phyloP scores from a whole-genome alignment of 2,329 filamentous ascomycete species.

The Fusarium poae region DNA sequence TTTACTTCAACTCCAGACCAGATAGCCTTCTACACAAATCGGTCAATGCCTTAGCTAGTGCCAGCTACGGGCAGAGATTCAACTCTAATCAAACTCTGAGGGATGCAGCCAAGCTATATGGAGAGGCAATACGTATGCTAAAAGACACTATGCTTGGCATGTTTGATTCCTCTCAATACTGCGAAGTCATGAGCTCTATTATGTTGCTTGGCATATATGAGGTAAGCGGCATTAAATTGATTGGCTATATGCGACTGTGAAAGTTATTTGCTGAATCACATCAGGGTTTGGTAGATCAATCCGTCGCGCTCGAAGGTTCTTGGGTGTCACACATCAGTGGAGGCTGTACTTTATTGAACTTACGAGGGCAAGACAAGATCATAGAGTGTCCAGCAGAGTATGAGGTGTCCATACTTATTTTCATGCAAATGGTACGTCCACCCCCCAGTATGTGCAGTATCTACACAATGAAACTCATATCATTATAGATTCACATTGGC shows the following conservation, averaged over 20 bases:
- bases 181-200: background rate
- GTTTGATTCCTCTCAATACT: background rate
- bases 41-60: background rate
- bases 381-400: background rate
- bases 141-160: background rate
- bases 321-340: background rate
- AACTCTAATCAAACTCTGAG: background rate
- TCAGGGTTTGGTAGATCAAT: background rate
- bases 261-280: background rate
- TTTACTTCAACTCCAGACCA: background rate
- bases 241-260: background rate
- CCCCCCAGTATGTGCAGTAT: too few species aligned
- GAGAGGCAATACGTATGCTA: background rate
- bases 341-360: background rate
- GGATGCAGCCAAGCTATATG: background rate
- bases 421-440: background rate
- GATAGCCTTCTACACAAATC: conserved; percentile 1
- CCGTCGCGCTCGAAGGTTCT: conserved; percentile 4
- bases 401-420: background rate
- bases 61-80: conserved; percentile 1
- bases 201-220: background rate
- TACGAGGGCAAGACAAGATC: background rate
- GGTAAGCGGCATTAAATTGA: background rate
- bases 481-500: background rate
- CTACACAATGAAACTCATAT: background rate